Evolutionary conservation across 1,139 yeast species (phyloP).

Genomic region (Blastobotrys persicus): DNA sequence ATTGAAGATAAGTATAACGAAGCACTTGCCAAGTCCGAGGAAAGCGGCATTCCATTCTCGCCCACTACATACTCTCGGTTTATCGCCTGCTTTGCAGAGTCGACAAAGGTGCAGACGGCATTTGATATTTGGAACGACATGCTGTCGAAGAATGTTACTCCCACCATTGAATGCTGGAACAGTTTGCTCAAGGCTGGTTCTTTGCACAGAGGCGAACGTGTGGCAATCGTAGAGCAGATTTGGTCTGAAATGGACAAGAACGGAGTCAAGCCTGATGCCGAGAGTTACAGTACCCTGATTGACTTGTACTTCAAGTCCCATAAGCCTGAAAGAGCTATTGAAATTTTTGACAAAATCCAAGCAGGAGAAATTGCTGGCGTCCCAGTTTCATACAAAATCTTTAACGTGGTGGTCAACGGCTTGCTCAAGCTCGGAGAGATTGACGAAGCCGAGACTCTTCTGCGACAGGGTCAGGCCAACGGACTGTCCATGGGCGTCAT

Average conservation of each 20-base stretch:
- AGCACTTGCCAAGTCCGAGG: conserved; percentile 21
- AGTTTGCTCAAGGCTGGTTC: conserved; percentile 45
- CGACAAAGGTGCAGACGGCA: conserved; percentile 34
- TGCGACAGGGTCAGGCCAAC: conserved; percentile 34
- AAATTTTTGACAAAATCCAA: conserved; percentile 29
- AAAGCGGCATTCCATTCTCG: conserved; percentile 25
- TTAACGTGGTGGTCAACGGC: conserved; percentile 38
- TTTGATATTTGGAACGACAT: conserved; percentile 44
- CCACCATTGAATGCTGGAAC: conserved; percentile 45
- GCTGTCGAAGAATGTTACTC: conserved; percentile 32
- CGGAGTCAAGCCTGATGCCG: conserved; percentile 42
- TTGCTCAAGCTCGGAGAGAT: conserved; percentile 30
- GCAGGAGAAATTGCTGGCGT: conserved; percentile 23
- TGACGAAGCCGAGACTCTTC: conserved; percentile 32
- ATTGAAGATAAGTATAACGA: conserved; percentile 28
- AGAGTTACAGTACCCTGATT: conserved; percentile 40
- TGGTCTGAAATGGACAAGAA: conserved; percentile 40
- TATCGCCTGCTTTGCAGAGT: conserved; percentile 38
- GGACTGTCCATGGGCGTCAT: conserved; percentile 38
- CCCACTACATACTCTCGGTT: conserved; percentile 37
- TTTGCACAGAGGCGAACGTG: conserved; percentile 32
- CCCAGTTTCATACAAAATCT: conserved; percentile 30
- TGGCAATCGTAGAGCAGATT: conserved; percentile 39
- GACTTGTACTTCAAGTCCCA: conserved; percentile 37
- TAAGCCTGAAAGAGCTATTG: conserved; percentile 36